Evolutionary conservation across 768 basidiomycete species (phyloP).

Genomic region (Scleroderma citrinum): DNA sequence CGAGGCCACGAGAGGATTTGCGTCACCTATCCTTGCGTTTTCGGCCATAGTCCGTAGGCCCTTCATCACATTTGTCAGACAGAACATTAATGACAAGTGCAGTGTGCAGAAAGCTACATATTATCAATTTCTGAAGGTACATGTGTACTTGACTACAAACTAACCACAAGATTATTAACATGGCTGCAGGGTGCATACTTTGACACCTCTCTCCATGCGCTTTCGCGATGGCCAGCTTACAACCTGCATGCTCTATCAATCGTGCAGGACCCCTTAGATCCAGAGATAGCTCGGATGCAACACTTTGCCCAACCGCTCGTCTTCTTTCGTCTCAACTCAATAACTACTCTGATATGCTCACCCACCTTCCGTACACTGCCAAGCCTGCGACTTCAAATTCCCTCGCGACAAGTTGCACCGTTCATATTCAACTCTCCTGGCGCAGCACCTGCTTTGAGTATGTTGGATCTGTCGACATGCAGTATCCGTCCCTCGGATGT

Average conservation of each 20-base stretch:
- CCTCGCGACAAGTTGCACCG: conserved; percentile 51
- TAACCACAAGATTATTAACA: background rate
- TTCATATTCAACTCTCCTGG: conserved; percentile 29
- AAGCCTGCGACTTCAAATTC: conserved; percentile 65
- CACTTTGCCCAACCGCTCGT: conserved; percentile 84
- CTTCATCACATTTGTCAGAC: background rate
- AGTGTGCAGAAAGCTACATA: conserved; percentile 74
- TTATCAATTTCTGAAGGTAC: conserved; percentile 72
- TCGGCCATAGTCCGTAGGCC: conserved; percentile 66
- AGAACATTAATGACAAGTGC: background rate
- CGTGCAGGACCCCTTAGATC: conserved; percentile 57
- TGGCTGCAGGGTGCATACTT: conserved; percentile 67
- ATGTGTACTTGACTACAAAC: background rate
- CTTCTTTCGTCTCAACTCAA: conserved; percentile 64
- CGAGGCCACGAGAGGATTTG: conserved; percentile 42
- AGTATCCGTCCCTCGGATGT: conserved; percentile 48
- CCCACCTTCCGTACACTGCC: conserved; percentile 39
- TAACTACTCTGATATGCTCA: conserved; percentile 44
- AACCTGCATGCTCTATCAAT: conserved; percentile 49
- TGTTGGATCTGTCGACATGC: conserved; percentile 76
- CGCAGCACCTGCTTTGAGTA: conserved; percentile 40
- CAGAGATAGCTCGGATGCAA: conserved; percentile 28
- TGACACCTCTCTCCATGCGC: conserved; percentile 57
- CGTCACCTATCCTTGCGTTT: conserved; percentile 62
- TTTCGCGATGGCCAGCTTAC: conserved; percentile 56